Evolutionary conservation across 805 yeast species (phyloP), one percentile per base, ranked within the genome.

Genomic region (Maudiozyma bulderi): DNA sequence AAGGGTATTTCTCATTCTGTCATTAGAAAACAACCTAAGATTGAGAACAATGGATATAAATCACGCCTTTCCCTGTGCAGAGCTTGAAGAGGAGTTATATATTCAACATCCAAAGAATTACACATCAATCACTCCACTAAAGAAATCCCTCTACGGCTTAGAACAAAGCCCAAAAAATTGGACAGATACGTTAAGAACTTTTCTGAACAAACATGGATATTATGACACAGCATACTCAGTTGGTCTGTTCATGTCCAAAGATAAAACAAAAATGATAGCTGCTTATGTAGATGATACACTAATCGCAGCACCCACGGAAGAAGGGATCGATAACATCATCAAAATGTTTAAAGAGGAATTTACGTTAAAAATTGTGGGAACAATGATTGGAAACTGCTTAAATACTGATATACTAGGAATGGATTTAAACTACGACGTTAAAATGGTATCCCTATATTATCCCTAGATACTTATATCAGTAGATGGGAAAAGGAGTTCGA

Each of bases 211-310:
- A 11, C 4, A 14, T 26, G 44, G 30, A 1, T 28, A 44, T 8
- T 34, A 38, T 45, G 51, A 52, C 35, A 20, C 38, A 14, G 46
- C 37, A 15, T 47, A 43, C 28, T 39, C 49, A 5, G 51, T 49
- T 15, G 53, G 55, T 3, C 32, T 50, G 3, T 52, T n/a, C 44
- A n/a, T 29, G 29, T 40, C 43, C 13, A 31, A 39, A 11, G 49
- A 46, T 38, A 26, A 33, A 9, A 42, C 33, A 3, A 14, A 28
- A 3, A 44, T 50, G 47, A 47, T 52, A 10, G 54, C 52, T 4
- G 50, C 40, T 11, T 48, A 52, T 43, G 55, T 52, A 2, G 54
- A 51, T 48, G 55, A 52, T 38, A 43, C 47, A 20, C 33, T 52
- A 5, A 46, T 48, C 31, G 55, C 54, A 8, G 50, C 50, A 8